Percentiles rank a stretch among this genome's conserved stretches.
Conservation (phyloP, 1,284 basidiomycete genomes). For the Bondarzewia mesenterica region DNA sequence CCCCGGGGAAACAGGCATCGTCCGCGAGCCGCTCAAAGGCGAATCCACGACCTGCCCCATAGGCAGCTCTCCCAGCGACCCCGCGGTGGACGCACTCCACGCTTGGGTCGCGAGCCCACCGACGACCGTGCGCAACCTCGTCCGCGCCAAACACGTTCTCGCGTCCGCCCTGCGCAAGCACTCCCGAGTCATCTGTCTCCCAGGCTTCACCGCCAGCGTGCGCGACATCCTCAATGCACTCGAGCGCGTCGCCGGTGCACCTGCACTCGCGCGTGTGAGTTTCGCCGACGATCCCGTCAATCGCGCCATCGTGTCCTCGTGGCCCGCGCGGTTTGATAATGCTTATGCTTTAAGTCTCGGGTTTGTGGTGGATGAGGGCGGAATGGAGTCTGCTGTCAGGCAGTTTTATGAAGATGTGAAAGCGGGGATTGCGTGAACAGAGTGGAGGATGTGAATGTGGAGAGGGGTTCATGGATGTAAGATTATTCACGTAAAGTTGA, state of each 20-base stretch:
- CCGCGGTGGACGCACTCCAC: slow-evolving; percentile 33
- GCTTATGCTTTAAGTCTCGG: slow-evolving; percentile 35
- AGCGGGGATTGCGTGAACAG: slow-evolving; percentile 13
- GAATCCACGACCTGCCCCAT: slow-evolving; percentile 45
- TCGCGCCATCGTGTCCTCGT: slow-evolving; percentile 35
- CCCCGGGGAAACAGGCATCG: slow-evolving; percentile 33
- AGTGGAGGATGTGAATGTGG: too few relatives aligned
- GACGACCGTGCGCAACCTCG: slow-evolving; percentile 47
- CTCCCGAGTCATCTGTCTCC: slow-evolving; percentile 43
- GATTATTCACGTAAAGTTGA: too few relatives aligned
- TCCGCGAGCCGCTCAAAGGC: slow-evolving; percentile 55
- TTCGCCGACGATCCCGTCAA: slow-evolving; percentile 36
- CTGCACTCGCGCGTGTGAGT: slow-evolving; percentile 28
- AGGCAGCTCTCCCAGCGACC: slow-evolving; percentile 33
- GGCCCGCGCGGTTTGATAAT: slow-evolving; percentile 40
- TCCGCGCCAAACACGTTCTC: slow-evolving; percentile 44
- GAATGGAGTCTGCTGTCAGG: slow-evolving; percentile 35
- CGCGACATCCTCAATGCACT: slow-evolving; percentile 38
- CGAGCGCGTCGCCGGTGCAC: slow-evolving; percentile 30
- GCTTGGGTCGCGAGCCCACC: slow-evolving; percentile 48
- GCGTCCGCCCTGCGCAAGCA: slow-evolving; percentile 36
- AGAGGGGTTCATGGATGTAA: too few relatives aligned
- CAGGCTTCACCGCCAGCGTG: slow-evolving; percentile 40
- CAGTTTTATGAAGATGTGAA: slow-evolving; percentile 29
- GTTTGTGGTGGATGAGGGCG: slow-evolving; percentile 35